Conservation (phyloP, 805 yeast species). For the Myxozyma melibiosi region DNA sequence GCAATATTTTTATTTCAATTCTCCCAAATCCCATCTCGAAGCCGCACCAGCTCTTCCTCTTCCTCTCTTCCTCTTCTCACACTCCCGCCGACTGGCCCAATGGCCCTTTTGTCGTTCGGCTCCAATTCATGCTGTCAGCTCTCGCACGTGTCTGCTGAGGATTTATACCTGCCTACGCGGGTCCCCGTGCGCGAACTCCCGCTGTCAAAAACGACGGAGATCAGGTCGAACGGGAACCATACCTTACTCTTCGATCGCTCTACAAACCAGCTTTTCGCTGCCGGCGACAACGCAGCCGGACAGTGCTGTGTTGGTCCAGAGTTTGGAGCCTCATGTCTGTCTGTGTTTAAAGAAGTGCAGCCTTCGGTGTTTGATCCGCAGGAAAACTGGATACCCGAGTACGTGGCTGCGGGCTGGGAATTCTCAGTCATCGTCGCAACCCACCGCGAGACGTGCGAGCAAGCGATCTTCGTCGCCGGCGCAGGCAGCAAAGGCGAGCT, state of each 20-base stretch:
- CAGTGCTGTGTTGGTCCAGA: slow-evolving; percentile 52
- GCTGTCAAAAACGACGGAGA: slow-evolving; percentile 50
- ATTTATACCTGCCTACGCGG: slow-evolving; percentile 16
- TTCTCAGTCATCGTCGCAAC: slow-evolving; percentile 58
- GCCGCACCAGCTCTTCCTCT: no score
- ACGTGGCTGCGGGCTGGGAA: slow-evolving; percentile 80
- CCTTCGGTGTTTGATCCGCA: not conserved
- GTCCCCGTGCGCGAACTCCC: not conserved
- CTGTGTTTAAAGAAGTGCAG: not conserved
- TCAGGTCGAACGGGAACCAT: slow-evolving; percentile 66
- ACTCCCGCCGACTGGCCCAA: not conserved
- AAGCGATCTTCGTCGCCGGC: slow-evolving; percentile 56
- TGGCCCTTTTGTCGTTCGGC: slow-evolving; percentile 24
- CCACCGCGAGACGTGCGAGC: slow-evolving; percentile 32
- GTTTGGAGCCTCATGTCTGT: no score
- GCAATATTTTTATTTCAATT: no score
- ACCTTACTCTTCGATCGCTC: slow-evolving; percentile 58
- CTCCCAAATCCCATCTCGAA: no score
- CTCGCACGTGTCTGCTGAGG: slow-evolving; percentile 15
- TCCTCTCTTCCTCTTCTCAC: not conserved
- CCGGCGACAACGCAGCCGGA: slow-evolving; percentile 62
- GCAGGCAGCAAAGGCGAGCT: slow-evolving; percentile 73
- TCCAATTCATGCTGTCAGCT: slow-evolving; percentile 29
- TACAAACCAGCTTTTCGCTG: slow-evolving; percentile 54
- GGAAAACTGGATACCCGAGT: not conserved